phyloP scores from a whole-genome alignment of 257 asterid genomes.

The Henckelia pumila region DNA sequence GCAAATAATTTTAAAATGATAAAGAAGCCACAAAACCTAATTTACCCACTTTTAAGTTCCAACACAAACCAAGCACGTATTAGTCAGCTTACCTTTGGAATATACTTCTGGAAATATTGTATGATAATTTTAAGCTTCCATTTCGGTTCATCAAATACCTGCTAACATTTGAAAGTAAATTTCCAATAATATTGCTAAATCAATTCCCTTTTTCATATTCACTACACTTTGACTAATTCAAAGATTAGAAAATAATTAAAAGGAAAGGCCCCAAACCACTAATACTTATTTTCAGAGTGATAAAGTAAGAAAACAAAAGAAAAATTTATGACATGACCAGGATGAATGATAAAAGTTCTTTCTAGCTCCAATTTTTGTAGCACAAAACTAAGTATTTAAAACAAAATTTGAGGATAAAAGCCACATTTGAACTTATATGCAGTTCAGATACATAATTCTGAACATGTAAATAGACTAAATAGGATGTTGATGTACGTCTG shows the following conservation, averaged over 20 bases:
- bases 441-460: too few species aligned
- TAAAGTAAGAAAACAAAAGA: not conserved
- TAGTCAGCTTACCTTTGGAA: slow-evolving; percentile 53
- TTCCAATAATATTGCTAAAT: slow-evolving; percentile 15
- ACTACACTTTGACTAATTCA: not conserved
- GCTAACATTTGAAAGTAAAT: slow-evolving; percentile 27
- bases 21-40: not conserved
- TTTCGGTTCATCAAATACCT: slow-evolving; percentile 71
- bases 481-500: not conserved
- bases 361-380: not conserved
- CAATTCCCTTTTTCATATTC: not conserved
- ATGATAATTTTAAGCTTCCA: slow-evolving; percentile 63
- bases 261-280: not conserved
- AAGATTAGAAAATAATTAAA: not conserved
- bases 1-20: not conserved
- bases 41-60: not conserved
- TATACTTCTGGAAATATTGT: slow-evolving; percentile 79
- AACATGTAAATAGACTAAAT: not conserved
- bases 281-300: not conserved
- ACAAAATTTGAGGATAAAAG: not conserved
- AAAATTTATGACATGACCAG: not conserved
- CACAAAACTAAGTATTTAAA: not conserved
- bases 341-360: not conserved
- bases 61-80: not conserved
- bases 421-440: not conserved